A percentile compares a stretch with the other conserved stretches of the same genome.
Conservation (phyloP, 1,284 basidiomycete species). For the Boletellus dicymbophilus region DNA sequence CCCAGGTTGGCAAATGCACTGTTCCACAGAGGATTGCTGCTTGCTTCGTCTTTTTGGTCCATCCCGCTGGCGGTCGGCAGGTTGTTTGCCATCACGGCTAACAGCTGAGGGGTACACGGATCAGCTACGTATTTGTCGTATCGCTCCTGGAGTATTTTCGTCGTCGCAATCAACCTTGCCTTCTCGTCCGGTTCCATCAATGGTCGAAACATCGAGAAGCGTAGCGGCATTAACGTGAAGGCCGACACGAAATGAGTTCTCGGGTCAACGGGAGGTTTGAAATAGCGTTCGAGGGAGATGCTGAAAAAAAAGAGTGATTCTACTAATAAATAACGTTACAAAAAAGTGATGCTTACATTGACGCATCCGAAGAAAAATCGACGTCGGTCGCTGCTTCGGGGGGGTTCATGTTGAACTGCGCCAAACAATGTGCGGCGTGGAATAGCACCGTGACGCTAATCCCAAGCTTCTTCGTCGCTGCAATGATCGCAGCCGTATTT, state of each 20-base stretch:
- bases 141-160: conserved; percentile 14
- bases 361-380: conserved; percentile 15
- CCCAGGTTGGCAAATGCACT: conserved; percentile 20
- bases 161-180: conserved; percentile 11
- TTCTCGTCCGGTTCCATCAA: conserved; percentile 13
- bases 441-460: conserved; percentile 19
- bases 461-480: conserved; percentile 14
- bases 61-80: no score
- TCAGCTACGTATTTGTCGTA: conserved; percentile 16
- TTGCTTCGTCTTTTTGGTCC: background rate
- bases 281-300: conserved; percentile 21
- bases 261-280: conserved; percentile 19
- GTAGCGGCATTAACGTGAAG: conserved; percentile 10
- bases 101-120: conserved; percentile 17
- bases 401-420: conserved; percentile 24
- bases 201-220: conserved; percentile 18
- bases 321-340: background rate
- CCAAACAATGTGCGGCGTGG: conserved; percentile 22
- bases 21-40: conserved; percentile 1
- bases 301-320: background rate
- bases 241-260: conserved; percentile 20
- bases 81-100: background rate
- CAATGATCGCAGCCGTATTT: conserved; percentile 14
- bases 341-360: conserved; percentile 13
- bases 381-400: conserved; percentile 13